Evolutionary conservation across 1,284 basidiomycete species (phyloP).

Genomic region (Waitea zeae): DNA sequence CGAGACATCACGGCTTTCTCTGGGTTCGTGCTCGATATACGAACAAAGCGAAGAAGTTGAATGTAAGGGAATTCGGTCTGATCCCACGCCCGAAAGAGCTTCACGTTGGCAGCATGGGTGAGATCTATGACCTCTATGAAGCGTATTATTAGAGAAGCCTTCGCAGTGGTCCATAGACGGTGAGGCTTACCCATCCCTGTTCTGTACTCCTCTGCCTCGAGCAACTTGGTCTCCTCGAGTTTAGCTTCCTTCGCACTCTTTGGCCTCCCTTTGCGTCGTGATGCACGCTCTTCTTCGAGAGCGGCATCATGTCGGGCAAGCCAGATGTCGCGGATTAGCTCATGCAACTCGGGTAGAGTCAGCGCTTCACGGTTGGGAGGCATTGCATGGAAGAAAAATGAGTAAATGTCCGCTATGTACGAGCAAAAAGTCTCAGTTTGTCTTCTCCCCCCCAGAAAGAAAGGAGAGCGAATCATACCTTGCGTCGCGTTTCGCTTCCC

Average conservation of each 20-base stretch:
- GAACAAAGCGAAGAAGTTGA: constrained; percentile 59
- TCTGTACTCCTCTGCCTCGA: constrained; percentile 59
- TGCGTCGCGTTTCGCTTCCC: constrained; percentile 33
- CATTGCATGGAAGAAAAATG: constrained; percentile 67
- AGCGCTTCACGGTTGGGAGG: constrained; percentile 45
- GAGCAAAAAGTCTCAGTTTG: background rate
- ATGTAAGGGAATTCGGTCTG: constrained; percentile 59
- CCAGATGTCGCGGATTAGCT: constrained; percentile 54
- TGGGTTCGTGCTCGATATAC: constrained; percentile 43
- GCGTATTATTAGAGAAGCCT: constrained; percentile 4
- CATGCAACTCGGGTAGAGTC: constrained; percentile 51
- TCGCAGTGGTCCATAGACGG: constrained; percentile 1
- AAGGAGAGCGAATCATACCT: constrained; percentile 20
- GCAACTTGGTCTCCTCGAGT: constrained; percentile 54
- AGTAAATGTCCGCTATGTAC: constrained; percentile 46
- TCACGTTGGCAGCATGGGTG: constrained; percentile 55
- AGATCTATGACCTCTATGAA: constrained; percentile 68
- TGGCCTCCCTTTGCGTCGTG: constrained; percentile 60
- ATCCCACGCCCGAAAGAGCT: constrained; percentile 64
- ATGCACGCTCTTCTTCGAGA: constrained; percentile 41
- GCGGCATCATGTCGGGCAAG: constrained; percentile 55
- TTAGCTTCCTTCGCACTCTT: constrained; percentile 56
- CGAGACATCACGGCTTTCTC: constrained; percentile 30
- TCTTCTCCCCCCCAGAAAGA: constrained; percentile 1
- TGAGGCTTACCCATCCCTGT: constrained; percentile 65